phyloP scores from a whole-genome alignment of 2,329 filamentous ascomycete species.

The Xylariaceae sp. region DNA sequence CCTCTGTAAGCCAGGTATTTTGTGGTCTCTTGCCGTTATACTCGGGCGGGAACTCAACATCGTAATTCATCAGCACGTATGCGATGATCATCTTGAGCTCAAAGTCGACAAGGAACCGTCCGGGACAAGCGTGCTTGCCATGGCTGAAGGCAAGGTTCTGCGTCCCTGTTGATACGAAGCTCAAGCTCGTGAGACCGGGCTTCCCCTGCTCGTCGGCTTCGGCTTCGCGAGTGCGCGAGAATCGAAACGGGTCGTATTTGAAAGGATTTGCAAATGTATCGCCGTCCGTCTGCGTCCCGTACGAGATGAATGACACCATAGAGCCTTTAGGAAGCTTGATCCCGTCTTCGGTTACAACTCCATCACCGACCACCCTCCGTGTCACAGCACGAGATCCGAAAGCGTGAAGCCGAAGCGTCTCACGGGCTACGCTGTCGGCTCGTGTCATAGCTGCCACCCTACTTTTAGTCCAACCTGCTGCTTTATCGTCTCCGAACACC shows the following conservation, averaged over 20 bases:
- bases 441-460: constrained; percentile 45
- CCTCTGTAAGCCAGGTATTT: constrained; percentile 28
- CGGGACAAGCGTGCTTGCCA: constrained; percentile 49
- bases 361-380: constrained; percentile 39
- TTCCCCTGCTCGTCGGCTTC: constrained; percentile 26
- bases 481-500: constrained; percentile 34
- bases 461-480: constrained; percentile 47
- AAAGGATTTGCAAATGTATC: constrained; percentile 42
- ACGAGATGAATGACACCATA: constrained; percentile 42
- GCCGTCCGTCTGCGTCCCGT: constrained; percentile 40
- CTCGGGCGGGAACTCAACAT: constrained; percentile 43
- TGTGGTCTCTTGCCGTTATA: constrained; percentile 31
- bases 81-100: constrained; percentile 46
- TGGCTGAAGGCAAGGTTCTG: constrained; percentile 46
- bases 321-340: constrained; percentile 41
- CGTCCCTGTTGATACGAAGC: constrained; percentile 43
- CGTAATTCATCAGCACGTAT: constrained; percentile 37
- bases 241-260: constrained; percentile 51
- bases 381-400: constrained; percentile 39
- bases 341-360: constrained; percentile 42
- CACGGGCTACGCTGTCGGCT: constrained; percentile 50
- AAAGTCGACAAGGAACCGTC: constrained; percentile 47
- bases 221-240: constrained; percentile 44
- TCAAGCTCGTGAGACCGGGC: constrained; percentile 36
- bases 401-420: constrained; percentile 48